Evolutionary conservation across 108 stramenopile species (phyloP), one percentile per base, ranked within the genome.

Genomic region (Bacterosira constricta): DNA sequence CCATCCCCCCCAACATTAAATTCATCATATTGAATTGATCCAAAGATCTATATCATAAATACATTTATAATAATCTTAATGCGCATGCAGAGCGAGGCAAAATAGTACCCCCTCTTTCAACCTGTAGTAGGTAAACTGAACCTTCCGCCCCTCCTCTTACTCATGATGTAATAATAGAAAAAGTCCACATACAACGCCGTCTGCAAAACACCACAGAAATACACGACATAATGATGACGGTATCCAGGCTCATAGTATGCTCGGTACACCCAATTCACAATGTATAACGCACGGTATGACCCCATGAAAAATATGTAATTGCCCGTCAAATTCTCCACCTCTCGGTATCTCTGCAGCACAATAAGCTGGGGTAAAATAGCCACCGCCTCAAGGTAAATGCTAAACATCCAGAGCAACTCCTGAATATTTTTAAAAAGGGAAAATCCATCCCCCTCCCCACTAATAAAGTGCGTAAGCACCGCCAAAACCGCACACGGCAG

Each of bases 271-370:
- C 99, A 99, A 78, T 99, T 99, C n/a, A 99, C 73, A 70, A 99
- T 97, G 85, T 99, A 99, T 7, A 99, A 78, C 15, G 85, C 95
- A 27, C 98, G 89, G 73, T 99, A 99, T 36, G 93, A 83, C 53
- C 98, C 99, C 90, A 99, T 93, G 64, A 96, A 92, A 75, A 97
- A 95, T 70, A 99, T 89, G 83, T 99, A 99, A 77, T 98, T 95
- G 20, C 96, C 96, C 13, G 98, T 99, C 63, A 99, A 81, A 85
- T 98, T 99, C 80, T 98, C 97, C 15, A 98, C 93, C 52, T 99
- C 97, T 23, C 97, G 84, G 77, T 94, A 98, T 15, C 98, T 89
- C 77, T 98, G 97, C 80, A 99, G 71, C 9, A 99, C 93, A 46
- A 99, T 96, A 34, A 99, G 80, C 72, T 99, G 99, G 11, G 99